These are phyloP conservation scores for Raddia distichophylla DNA, from an alignment of 176 grass and related monocot species.

Conservation along the genomic window DNA sequence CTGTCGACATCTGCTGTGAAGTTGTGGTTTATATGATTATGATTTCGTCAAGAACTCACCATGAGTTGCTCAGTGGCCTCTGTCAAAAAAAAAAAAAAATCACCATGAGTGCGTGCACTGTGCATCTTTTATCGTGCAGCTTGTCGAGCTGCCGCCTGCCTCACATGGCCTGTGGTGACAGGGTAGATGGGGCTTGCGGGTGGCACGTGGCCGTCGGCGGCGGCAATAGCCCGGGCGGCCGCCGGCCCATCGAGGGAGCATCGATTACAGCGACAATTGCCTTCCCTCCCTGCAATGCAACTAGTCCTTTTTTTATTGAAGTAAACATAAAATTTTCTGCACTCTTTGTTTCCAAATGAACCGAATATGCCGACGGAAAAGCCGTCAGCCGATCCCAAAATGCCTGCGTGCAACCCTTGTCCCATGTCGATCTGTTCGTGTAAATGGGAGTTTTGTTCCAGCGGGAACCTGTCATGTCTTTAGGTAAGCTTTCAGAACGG, in stretches of 20 bases:
- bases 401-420: too few species aligned
- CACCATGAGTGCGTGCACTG: neutral
- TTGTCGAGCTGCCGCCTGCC: slow-evolving; percentile 37
- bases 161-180: slow-evolving; percentile 20
- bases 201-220: slow-evolving; percentile 29
- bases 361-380: too few species aligned
- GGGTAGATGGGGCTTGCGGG: neutral
- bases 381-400: too few species aligned
- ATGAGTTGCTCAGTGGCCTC: too few species aligned
- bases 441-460: too few species aligned
- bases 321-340: too few species aligned
- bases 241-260: neutral
- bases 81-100: too few species aligned
- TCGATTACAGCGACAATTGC: neutral
- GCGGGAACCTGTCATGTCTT: too few species aligned
- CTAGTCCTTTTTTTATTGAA: neutral
- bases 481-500: too few species aligned
- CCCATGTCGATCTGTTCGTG: too few species aligned
- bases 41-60: too few species aligned
- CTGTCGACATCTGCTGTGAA: slow-evolving; percentile 5
- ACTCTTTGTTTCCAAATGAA: too few species aligned
- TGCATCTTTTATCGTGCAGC: neutral
- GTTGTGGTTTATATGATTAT: neutral
- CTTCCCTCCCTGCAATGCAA: neutral
- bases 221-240: neutral